These are phyloP conservation scores for Austroboletus sp. DNA, from an alignment of 1,284 basidiomycete species.

Conservation along the genomic window DNA sequence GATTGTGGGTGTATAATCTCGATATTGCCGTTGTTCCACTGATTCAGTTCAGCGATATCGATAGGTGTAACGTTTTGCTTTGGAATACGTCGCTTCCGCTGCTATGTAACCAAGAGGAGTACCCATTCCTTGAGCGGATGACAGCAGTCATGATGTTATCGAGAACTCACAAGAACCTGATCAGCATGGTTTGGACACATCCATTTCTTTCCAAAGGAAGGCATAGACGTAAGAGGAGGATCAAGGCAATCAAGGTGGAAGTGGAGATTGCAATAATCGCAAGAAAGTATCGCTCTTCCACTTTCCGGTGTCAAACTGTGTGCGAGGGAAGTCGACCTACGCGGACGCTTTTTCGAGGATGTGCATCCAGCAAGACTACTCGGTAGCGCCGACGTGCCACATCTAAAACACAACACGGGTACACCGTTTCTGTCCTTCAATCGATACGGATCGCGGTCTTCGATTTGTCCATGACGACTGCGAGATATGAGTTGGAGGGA, in stretches of 20 bases:
- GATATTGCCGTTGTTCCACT: conserved; percentile 88
- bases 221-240: conserved; percentile 84
- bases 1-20: conserved; percentile 71
- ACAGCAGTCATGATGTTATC: conserved; percentile 5
- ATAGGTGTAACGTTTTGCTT: conserved; percentile 60
- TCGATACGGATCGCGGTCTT: conserved; percentile 86
- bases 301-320: conserved; percentile 39
- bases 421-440: conserved; percentile 80
- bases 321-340: conserved; percentile 41
- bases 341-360: conserved; percentile 50
- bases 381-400: conserved; percentile 73
- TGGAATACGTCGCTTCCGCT: conserved; percentile 69
- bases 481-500: conserved; percentile 11
- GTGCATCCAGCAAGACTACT: conserved; percentile 42
- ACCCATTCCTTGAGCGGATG: conserved; percentile 7
- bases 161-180: conserved; percentile 56
- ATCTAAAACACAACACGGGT: conserved; percentile 83
- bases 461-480: conserved; percentile 82
- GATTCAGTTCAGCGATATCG: conserved; percentile 62
- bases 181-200: conserved; percentile 97
- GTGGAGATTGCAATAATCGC: conserved; percentile 90
- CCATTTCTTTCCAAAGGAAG: conserved; percentile 87
- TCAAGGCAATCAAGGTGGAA: conserved; percentile 97
- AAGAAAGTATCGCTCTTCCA: conserved; percentile 77
- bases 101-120: conserved; percentile 38